Evolutionary conservation across 2,329 filamentous ascomycete species (phyloP).

Genomic region (Trichoderma gracile): DNA sequence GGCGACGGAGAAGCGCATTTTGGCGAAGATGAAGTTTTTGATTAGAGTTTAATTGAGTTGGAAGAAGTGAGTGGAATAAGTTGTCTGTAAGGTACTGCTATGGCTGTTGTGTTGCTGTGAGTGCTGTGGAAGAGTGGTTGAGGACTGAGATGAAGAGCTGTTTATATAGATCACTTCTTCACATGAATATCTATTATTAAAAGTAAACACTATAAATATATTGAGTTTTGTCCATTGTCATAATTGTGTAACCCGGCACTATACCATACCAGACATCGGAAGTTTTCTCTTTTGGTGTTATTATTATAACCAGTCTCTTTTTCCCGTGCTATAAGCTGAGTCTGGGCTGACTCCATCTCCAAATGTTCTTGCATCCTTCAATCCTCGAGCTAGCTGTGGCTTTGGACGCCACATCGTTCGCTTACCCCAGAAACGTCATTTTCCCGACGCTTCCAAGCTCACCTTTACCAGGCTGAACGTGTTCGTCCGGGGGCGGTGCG

Average conservation of each 20-base stretch:
- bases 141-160: conserved; percentile 8
- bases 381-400: conserved; percentile 6
- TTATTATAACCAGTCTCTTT: not conserved
- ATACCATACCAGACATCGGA: not conserved
- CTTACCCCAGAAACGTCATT: not conserved
- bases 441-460: not conserved
- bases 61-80: not conserved
- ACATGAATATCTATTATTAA: not conserved
- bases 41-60: not conserved
- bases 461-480: not conserved
- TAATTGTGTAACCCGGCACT: conserved; percentile 2
- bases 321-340: conserved; percentile 15
- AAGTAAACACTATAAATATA: not conserved
- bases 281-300: not conserved
- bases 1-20: conserved; percentile 12
- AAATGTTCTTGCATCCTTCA: not conserved
- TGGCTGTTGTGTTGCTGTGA: not conserved
- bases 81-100: not conserved
- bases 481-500: not conserved
- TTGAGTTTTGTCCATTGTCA: not conserved
- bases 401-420: not conserved
- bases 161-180: conserved; percentile 19
- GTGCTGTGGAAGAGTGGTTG: not conserved
- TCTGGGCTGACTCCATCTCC: conserved; percentile 2
- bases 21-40: not conserved